Evolutionary conservation across 352 stramenopile genomes (phyloP).

Genomic region (Globisporangium nagaii): DNA sequence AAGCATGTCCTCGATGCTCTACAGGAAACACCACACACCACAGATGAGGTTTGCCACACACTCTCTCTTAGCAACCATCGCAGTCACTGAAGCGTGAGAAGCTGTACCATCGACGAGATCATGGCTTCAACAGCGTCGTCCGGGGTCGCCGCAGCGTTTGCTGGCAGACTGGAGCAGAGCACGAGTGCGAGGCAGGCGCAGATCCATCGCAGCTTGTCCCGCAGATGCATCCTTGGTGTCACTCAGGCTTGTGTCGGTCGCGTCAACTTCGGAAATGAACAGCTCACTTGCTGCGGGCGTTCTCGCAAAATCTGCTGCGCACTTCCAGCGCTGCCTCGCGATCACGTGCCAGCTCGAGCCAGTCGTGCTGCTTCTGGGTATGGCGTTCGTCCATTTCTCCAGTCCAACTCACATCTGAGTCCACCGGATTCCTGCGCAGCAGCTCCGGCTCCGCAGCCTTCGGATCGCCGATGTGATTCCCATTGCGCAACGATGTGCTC

Average conservation of each 20-base stretch:
- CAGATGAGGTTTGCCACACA: background rate
- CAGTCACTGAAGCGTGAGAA: too few relatives aligned
- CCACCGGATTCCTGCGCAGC: background rate
- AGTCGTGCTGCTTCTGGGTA: background rate
- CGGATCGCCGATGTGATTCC: too few relatives aligned
- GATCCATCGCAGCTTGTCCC: background rate
- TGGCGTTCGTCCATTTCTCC: background rate
- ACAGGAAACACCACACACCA: background rate
- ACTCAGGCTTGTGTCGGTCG: background rate
- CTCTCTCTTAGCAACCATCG: background rate
- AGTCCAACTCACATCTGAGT: constrained; percentile 4
- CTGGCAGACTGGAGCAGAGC: background rate
- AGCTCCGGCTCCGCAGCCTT: too few relatives aligned
- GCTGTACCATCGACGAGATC: constrained; percentile 7
- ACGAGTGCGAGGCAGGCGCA: background rate
- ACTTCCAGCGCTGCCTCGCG: background rate
- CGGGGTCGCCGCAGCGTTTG: background rate
- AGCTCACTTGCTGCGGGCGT: too few relatives aligned
- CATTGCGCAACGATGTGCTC: background rate
- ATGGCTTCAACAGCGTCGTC: constrained; percentile 4
- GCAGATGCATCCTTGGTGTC: background rate
- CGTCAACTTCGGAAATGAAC: background rate
- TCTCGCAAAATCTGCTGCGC: too few relatives aligned
- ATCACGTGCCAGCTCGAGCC: background rate
- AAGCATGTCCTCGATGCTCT: constrained; percentile 46